Evolutionary conservation across 305 asterid genomes (phyloP), one percentile per base, ranked within the genome.

Genomic region (Fraxinus greggii): DNA sequence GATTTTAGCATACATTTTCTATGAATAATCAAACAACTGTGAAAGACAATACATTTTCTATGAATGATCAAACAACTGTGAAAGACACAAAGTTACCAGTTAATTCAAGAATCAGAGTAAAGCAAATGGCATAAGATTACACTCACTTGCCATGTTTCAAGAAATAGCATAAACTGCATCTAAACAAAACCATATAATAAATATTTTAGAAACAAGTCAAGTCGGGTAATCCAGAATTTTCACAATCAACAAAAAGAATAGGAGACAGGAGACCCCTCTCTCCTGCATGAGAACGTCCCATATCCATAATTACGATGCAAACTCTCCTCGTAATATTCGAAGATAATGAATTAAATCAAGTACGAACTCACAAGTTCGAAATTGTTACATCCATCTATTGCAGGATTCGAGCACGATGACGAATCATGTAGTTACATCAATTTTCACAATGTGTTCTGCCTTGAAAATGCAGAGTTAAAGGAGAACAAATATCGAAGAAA

Each of bases 381-480:
- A 17, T 5, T n/a, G 24, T 54, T 54, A n/a, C 63, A 54, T 54
- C 63, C 63, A 54, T 54, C 63, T n/a, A 54, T 54, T n/a, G 63
- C 23, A 54, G 63, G n/a, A n/a, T n/a, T 54, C 24, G 24, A 54
- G 63, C 63, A 5, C 10, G 9, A 56, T 5, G 29, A 35, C 13
- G 29, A n/a, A 73, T 56, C 67, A 61, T 61, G 29, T 59, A 59
- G 69, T 7, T 21, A 59, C 1, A 59, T 59, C 67, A 56, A 19
- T 19, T 19, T 56, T 59, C 12, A 59, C 1, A 38, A 45, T 45
- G 32, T 15, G 28, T 38, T 1, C 28, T 48, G 26, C 42, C 75
- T 32, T 74, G 79, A 80, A 59, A 35, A 74, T 56, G 40, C 9
- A 35, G 51, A 54, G 67, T 81, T 26, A 36, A 35, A 74, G 33